Evolutionary conservation across 2,329 filamentous ascomycete genomes (phyloP), one percentile per base, ranked within the genome.

Genomic region (Paecilomyces sp.): DNA sequence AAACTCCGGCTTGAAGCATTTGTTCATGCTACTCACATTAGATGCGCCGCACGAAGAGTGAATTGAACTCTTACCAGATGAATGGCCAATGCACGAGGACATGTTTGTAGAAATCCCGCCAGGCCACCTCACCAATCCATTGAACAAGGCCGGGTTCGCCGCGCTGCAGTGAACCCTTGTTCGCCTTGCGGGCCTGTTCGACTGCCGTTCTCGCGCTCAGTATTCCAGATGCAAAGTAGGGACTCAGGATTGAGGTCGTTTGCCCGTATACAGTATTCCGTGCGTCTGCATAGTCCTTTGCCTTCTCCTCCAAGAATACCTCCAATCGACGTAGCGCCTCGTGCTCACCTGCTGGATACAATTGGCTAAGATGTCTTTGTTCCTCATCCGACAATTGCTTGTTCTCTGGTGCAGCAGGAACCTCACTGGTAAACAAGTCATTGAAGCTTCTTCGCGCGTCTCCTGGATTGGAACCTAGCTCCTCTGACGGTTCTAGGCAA

Each of bases 91-190:
- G 79, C 0, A 87, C 89, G 4, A 96, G 76, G 2, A 96, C 89
- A 70, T 94, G 90, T 68, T 88, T 91, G 76, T 95, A 95, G 68
- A 95, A 95, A 68, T 95, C 91, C 13, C 91, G 81, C 91, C 91
- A 94, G 0, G 90, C 91, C 3, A 95, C 81, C 72, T 95, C 91
- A 57, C 87, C 87, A 63, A 94, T 91, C 90, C 90, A 95, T 0
- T 81, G 80, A 56, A 83, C 79, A 59, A 90, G 87, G 0, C 89
- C 90, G 15, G 83, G 74, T 22, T 83, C 81, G 0, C 88, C 88
- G 1, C 79, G 83, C 61, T 91, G 84, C 1, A 96, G 80, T 60
- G 85, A 80, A 31, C 79, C 71, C 28, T 78, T 85, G 67, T 90
- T 90, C 31, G 78, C 75, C 58, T 85, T 82, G 33, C 84, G 80